phyloP scores from a whole-genome alignment of 208 protist genomes.

The Acanthamoeba lenticulata region DNA sequence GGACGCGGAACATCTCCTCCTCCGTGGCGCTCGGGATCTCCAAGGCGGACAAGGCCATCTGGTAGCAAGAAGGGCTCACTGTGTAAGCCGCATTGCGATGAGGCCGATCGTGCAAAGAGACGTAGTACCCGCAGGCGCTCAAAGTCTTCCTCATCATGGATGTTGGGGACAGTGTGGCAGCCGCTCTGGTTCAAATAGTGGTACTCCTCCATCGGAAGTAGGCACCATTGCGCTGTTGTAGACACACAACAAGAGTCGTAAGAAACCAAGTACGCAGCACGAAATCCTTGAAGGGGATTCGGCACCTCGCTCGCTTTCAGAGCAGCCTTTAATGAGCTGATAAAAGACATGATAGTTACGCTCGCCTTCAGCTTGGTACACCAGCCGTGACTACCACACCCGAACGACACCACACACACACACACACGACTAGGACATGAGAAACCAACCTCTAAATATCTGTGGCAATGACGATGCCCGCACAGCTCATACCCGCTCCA shows the following conservation, averaged over 20 bases:
- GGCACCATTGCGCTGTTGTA: slow-evolving; percentile 4
- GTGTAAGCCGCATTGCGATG: neutral
- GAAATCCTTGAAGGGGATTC: neutral
- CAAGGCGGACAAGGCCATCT: slow-evolving; percentile 35
- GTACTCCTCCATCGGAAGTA: slow-evolving; percentile 43
- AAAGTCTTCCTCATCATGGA: slow-evolving; percentile 72
- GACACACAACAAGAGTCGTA: too few relatives aligned
- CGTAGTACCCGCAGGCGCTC: slow-evolving; percentile 62
- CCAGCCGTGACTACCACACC: slow-evolving; percentile 82
- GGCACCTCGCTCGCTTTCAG: too few relatives aligned
- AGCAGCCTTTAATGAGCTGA: slow-evolving; percentile 83
- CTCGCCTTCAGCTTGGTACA: slow-evolving; percentile 85
- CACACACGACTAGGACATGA: slow-evolving; percentile 63
- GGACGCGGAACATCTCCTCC: slow-evolving; percentile 88
- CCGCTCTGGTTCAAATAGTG: slow-evolving; percentile 77
- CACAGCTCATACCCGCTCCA: neutral
- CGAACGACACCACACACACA: slow-evolving; percentile 71
- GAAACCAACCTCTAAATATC: neutral
- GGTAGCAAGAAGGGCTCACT: neutral
- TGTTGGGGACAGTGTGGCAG: slow-evolving; percentile 35
- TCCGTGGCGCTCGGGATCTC: slow-evolving; percentile 32
- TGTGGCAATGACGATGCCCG: neutral
- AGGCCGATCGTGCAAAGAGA: neutral
- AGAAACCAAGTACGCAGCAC: too few relatives aligned
- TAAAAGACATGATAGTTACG: slow-evolving; percentile 91